Conservation (phyloP, 495 filamentous ascomycete genomes). For the Penicillium salamii region DNA sequence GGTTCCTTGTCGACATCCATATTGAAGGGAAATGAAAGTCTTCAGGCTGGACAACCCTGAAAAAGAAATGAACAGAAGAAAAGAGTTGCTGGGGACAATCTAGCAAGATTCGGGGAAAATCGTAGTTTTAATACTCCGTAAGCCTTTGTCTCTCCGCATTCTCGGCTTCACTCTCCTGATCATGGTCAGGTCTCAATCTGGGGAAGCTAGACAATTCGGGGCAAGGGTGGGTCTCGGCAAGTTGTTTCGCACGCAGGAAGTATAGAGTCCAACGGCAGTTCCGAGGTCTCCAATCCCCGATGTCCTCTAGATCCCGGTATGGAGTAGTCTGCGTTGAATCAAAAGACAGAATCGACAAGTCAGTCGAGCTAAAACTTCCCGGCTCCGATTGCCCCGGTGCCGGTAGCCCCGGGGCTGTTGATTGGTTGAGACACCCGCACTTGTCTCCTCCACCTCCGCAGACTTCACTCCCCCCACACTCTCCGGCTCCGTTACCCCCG, state of each 20-base stretch:
- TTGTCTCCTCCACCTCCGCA: background rate
- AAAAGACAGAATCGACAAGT: no score
- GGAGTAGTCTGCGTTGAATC: background rate
- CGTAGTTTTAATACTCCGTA: slow-evolving; percentile 2
- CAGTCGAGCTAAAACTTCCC: no score
- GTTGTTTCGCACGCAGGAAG: background rate
- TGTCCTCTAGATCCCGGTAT: background rate
- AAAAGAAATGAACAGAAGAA: background rate
- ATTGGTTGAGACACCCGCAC: background rate
- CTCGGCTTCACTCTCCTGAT: background rate
- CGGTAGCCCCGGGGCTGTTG: background rate
- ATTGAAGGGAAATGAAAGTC: background rate
- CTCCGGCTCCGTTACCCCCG: background rate
- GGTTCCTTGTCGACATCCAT: slow-evolving; percentile 5
- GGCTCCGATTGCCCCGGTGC: slow-evolving; percentile 4
- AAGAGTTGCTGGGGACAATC: background rate
- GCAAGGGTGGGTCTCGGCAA: background rate
- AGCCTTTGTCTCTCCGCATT: background rate
- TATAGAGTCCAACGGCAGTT: no score
- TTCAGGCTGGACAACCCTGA: no score
- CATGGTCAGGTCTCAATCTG: slow-evolving; percentile 1
- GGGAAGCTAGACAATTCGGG: slow-evolving; percentile 5
- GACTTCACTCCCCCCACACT: background rate
- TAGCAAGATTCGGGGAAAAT: background rate
- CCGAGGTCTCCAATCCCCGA: background rate